Evolutionary conservation across 1,284 basidiomycete genomes (phyloP).

Genomic region (Hymenochaete sp.): DNA sequence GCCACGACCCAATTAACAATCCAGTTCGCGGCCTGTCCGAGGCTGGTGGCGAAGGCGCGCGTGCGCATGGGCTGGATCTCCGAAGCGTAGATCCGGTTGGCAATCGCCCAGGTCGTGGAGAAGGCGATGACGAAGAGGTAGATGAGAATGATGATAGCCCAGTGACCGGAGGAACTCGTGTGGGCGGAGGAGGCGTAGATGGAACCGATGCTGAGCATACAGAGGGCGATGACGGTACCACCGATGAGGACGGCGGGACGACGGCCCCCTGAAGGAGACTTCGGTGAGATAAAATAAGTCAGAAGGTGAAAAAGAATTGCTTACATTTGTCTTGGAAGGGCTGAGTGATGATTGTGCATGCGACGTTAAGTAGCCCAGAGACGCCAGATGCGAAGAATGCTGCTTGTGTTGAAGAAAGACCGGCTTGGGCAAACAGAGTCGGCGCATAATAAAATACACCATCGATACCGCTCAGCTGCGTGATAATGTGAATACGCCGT

Average conservation of each 20-base stretch:
- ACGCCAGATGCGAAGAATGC: conserved; percentile 46
- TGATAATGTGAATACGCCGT: too few relatives aligned
- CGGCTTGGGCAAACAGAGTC: conserved; percentile 41
- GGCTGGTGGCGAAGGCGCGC: conserved; percentile 30
- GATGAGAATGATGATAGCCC: conserved; percentile 39
- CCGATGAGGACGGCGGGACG: conserved; percentile 38
- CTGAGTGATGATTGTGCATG: conserved; percentile 34
- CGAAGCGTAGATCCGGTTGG: conserved; percentile 29
- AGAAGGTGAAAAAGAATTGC: conserved; percentile 9
- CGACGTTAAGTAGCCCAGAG: conserved; percentile 41
- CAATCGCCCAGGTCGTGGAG: conserved; percentile 34
- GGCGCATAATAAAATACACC: conserved; percentile 43
- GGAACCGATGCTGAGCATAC: conserved; percentile 34
- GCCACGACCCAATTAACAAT: conserved; percentile 39
- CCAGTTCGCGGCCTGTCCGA: conserved; percentile 35
- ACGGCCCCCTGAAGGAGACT: conserved; percentile 29
- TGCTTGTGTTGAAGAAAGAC: conserved; percentile 35
- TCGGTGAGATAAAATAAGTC: background rate
- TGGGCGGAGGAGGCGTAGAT: conserved; percentile 35
- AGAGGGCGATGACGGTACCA: conserved; percentile 32
- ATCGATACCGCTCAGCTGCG: conserved; percentile 30
- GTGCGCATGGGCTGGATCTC: conserved; percentile 38
- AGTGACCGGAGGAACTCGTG: conserved; percentile 28
- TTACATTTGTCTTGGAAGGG: conserved; percentile 35
- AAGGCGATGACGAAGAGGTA: conserved; percentile 36